Base-by-base conservation (phyloP, 2,329 filamentous ascomycete species). In the Clonostachys byssicola region DNA sequence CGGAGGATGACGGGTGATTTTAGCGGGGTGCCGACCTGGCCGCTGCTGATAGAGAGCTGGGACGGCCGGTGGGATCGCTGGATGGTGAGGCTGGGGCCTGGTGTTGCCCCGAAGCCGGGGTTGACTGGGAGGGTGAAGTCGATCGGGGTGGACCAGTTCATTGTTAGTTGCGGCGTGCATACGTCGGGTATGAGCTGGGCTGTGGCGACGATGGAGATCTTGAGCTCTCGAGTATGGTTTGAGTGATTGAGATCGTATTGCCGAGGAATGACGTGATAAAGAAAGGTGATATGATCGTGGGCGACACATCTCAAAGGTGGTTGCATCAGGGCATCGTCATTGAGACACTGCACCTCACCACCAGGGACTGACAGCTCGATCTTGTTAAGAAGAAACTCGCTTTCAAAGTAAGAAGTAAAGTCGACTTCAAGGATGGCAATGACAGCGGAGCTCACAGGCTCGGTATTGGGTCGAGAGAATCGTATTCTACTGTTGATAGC, bases 381-480 rank as follows among this genome's bases (percentile, higher is more conserved):
- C 17, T 74, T 71, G 46, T 83, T 72, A 18, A 92, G 73, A 12
- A 70, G 67, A n/a, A 87, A 73, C 56, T 82, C 77, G 61, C 82
- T 88, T 43, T 84, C 79, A 48, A 86, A 80, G 59, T 85, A 82
- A 7, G 83, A 77, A 0, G 86, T 88, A 51, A 89, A 84, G 64
- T 91, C 88, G 38, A 91, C 65, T 58, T 91, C 87, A 5, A 92
- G 70, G 45, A 88, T 80, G 9, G 86, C 85, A 49, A 91, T 78
- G 12, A 89, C 70, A 16, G 82, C 76, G 4, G 80, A 64, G 49
- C 77, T 81, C 10, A 81, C 69, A 4, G 83, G 81, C 9, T 72
- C 70, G 2, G 74, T 74, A 54, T 75, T 80, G 7, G 86, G 76
- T 50, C 83, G 77, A 5, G 86, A 83, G 61, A 90, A 90, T 43